A percentile compares a stretch with the other conserved stretches of the same genome.
Evolutionary conservation across 2,329 filamentous ascomycete species (phyloP).

Genomic region (Clonostachys chloroleuca): DNA sequence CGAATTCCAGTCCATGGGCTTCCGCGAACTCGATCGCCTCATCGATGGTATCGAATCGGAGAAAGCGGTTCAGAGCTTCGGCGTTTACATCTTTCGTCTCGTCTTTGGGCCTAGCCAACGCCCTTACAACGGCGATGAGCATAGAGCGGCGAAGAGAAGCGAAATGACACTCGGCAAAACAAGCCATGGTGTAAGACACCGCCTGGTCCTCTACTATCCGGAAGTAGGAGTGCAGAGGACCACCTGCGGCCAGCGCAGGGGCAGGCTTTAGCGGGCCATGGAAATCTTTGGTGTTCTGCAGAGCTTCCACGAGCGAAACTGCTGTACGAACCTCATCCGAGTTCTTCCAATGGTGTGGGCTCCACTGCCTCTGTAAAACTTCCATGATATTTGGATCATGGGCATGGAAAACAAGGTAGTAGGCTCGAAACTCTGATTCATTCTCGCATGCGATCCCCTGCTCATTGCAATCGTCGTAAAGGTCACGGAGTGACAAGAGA

Average conservation of each 20-base stretch:
- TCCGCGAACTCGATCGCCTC: conserved; percentile 64
- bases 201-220: conserved; percentile 49
- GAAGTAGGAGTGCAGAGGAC: conserved; percentile 51
- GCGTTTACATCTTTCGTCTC: conserved; percentile 57
- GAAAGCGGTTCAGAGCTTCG: conserved; percentile 46
- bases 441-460: conserved; percentile 54
- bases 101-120: conserved; percentile 52
- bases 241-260: conserved; percentile 42
- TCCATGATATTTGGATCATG: conserved; percentile 52
- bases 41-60: conserved; percentile 63
- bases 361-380: conserved; percentile 52
- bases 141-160: conserved; percentile 55
- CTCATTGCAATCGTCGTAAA: conserved; percentile 62
- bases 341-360: conserved; percentile 45
- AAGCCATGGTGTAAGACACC: conserved; percentile 67
- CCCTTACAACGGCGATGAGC: conserved; percentile 47
- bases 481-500: conserved; percentile 58
- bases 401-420: conserved; percentile 59
- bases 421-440: conserved; percentile 62
- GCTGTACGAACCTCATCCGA: conserved; percentile 58
- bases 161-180: conserved; percentile 65
- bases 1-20: conserved; percentile 50
- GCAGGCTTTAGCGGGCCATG: conserved; percentile 51
- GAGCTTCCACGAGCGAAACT: conserved; percentile 52
- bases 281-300: conserved; percentile 54